A percentile compares a stretch with the other conserved stretches of the same genome.
Evolutionary conservation across 441 rosid genomes (phyloP).

Genomic region (Lepidium campestre): DNA sequence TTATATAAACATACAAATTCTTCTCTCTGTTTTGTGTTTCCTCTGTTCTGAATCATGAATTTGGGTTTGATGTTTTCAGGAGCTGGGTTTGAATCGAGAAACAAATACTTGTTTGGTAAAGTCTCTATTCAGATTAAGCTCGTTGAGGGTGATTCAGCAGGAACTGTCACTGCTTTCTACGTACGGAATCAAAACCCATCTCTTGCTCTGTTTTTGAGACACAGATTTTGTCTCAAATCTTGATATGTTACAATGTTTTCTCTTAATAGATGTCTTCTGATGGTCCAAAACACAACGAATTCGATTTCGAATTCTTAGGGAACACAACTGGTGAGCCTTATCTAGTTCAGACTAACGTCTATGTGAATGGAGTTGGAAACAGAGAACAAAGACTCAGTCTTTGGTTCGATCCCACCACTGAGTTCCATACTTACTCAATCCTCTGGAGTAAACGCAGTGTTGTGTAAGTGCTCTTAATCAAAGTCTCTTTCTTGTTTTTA

Average conservation of each 20-base stretch:
- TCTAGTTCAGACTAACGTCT: slow-evolving; percentile 79
- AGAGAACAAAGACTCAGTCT: slow-evolving; percentile 84
- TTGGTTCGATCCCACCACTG: slow-evolving; percentile 95
- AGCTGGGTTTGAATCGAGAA: slow-evolving; percentile 85
- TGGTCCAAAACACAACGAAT: slow-evolving; percentile 85
- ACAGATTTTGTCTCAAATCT: background rate
- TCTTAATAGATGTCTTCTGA: slow-evolving; percentile 90
- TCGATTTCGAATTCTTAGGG: slow-evolving; percentile 92
- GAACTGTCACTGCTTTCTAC: slow-evolving; percentile 88
- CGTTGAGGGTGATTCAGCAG: slow-evolving; percentile 78
- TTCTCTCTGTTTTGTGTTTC: background rate
- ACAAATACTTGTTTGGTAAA: slow-evolving; percentile 85
- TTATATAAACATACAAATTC: background rate
- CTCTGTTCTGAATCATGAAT: background rate
- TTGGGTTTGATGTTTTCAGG: slow-evolving; percentile 39
- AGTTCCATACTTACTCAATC: slow-evolving; percentile 77
- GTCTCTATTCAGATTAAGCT: slow-evolving; percentile 85
- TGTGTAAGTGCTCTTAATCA: slow-evolving; percentile 43
- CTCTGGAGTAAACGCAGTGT: slow-evolving; percentile 88
- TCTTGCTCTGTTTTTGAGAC: background rate
- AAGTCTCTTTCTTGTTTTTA: background rate
- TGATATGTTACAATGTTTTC: background rate
- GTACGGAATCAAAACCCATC: slow-evolving; percentile 26
- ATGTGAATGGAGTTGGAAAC: slow-evolving; percentile 87
- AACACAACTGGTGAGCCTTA: slow-evolving; percentile 91